Percentiles rank a stretch among this genome's conserved stretches.
Conservation (phyloP, 1,284 basidiomycete genomes). For the Ustilago sp. region DNA sequence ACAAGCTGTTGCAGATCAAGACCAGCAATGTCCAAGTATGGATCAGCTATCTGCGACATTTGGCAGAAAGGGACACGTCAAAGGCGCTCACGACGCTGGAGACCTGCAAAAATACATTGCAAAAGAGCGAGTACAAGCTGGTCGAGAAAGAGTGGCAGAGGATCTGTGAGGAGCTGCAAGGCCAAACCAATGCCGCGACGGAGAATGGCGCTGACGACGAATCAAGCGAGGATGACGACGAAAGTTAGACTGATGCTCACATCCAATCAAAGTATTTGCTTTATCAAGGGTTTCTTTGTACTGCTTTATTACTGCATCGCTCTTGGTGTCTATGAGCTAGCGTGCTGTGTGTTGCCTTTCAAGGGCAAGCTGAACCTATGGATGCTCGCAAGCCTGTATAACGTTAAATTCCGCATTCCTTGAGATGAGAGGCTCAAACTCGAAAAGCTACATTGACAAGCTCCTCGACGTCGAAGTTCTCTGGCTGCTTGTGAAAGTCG, state of each 20-base stretch:
- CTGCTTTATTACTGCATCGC: neutral
- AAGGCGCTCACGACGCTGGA: slow-evolving; percentile 31
- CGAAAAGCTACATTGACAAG: slow-evolving; percentile 57
- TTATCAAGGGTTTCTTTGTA: neutral
- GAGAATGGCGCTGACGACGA: neutral
- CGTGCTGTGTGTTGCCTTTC: neutral
- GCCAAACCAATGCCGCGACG: neutral
- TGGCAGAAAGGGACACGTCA: slow-evolving; percentile 24
- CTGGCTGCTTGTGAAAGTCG: slow-evolving; percentile 58
- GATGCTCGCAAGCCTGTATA: neutral
- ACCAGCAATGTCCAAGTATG: slow-evolving; percentile 29
- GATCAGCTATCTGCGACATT: slow-evolving; percentile 23
- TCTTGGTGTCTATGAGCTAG: neutral
- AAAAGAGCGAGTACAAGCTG: slow-evolving; percentile 29
- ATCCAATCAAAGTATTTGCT: neutral
- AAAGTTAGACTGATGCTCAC: neutral
- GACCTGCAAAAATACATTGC: slow-evolving; percentile 13
- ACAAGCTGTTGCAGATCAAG: slow-evolving; percentile 32
- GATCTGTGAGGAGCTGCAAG: slow-evolving; percentile 34
- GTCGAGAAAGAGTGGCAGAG: slow-evolving; percentile 38
- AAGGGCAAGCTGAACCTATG: neutral
- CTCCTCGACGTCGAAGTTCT: slow-evolving; percentile 56
- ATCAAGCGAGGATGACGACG: neutral
- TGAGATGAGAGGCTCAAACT: slow-evolving; percentile 14
- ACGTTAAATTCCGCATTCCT: neutral